Evolutionary conservation across 1,284 basidiomycete species (phyloP), one percentile per base, ranked within the genome.

Genomic region (Gomphus bonarii): DNA sequence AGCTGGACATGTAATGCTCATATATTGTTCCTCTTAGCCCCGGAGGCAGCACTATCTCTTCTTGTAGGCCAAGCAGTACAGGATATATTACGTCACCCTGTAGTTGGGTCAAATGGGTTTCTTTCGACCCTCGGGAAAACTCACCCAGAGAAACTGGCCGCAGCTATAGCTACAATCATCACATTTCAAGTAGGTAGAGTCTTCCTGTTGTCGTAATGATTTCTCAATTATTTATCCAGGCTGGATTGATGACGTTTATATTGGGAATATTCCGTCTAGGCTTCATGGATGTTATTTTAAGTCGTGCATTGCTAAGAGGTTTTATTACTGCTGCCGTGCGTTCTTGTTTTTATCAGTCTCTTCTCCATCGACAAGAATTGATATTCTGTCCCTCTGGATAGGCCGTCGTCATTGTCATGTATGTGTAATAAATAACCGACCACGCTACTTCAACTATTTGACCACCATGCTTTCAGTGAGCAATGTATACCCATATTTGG

Each of bases 261-360:
- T 77, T 97, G 35, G 94, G 94, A 6, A 80, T 97, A 60, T 84
- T 95, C 65, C 80, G 93, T 18, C 76, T 97, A 0, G 94, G 94
- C 1, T 97, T 97, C 70, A 82, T 97, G 54, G 94, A 97, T 68
- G 94, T 97, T 16, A 88, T 97, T 3, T 78, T 97, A n/a, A 91
- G 88, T 61, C 82, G 91, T 58, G 91, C 94, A 5, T 72, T 91
- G 7, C 76, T 97, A 40, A 80, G 91, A 40, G 94, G 94, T 6
- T 97, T 97, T 69, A 82, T 93, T 54, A 82, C 84, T 3, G 89
- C 88, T 16, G 78, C 92, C 20, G 64, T 65, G 54, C 36, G 28
- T 40, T 35, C 46, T 20, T 43, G 3, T 25, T 35, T 28, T 53
- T n/a, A n/a, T 14, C 25, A 12, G 3, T 28, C 16, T 8, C 11